These are phyloP conservation scores for Ramalina intermedia DNA, from an alignment of 495 filamentous ascomycete species.

Conservation along the genomic window DNA sequence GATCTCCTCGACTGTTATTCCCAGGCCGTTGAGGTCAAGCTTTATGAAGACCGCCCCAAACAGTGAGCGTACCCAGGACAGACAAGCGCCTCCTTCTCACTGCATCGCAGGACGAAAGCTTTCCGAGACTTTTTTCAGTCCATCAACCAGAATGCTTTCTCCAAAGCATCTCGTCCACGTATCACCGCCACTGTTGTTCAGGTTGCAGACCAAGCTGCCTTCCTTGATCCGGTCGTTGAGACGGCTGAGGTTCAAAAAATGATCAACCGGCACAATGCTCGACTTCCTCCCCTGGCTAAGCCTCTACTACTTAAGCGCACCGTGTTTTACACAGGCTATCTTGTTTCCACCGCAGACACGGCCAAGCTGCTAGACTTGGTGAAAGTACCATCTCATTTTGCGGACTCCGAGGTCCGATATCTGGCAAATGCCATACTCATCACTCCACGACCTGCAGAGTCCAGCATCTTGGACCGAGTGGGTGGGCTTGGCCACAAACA, in stretches of 20 bases:
- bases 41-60: constrained; percentile 51
- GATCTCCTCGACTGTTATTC: constrained; percentile 73
- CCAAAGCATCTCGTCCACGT: constrained; percentile 32
- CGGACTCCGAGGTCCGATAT: constrained; percentile 54
- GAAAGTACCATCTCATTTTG: constrained; percentile 40
- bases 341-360: constrained; percentile 56
- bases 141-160: constrained; percentile 45
- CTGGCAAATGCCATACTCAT: constrained; percentile 90
- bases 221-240: constrained; percentile 73
- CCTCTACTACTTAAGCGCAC: constrained; percentile 61
- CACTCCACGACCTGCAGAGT: constrained; percentile 52
- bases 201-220: constrained; percentile 60
- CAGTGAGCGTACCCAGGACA: constrained; percentile 32
- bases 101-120: constrained; percentile 40
- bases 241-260: constrained; percentile 74
- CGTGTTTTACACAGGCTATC: constrained; percentile 89
- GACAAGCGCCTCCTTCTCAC: not conserved
- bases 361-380: constrained; percentile 53
- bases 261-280: constrained; percentile 71
- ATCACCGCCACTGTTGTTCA: constrained; percentile 72
- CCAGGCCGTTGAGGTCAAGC: constrained; percentile 62
- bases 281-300: constrained; percentile 22
- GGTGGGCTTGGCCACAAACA: constrained; percentile 74
- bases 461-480: constrained; percentile 57
- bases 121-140: constrained; percentile 71